Evolutionary conservation across 148 eudicot species (phyloP).

Genomic region (Chenopodium berlandieri): DNA sequence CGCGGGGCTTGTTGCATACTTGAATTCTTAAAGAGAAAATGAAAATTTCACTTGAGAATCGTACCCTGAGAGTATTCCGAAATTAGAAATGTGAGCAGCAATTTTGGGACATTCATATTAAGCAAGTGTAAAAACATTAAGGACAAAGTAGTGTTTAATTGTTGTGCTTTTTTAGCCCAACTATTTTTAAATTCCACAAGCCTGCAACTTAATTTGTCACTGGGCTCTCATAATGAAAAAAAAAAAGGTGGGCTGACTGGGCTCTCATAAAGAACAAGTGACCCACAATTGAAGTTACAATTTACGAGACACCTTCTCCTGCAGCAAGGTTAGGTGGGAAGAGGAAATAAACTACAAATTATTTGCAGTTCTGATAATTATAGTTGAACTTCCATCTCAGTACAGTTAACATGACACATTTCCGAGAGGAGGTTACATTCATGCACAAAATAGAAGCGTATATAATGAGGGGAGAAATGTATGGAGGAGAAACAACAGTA

Average conservation of each 20-base stretch:
- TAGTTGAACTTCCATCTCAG: slow-evolving; percentile 4
- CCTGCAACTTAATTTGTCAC: not conserved
- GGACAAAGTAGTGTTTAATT: too few relatives aligned
- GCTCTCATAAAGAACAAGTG: not conserved
- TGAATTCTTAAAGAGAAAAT: too few relatives aligned
- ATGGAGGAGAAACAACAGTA: not conserved
- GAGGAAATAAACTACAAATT: not conserved
- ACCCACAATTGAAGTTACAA: not conserved
- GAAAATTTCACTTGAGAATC: too few relatives aligned
- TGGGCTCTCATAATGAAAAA: not conserved
- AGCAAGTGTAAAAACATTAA: too few relatives aligned
- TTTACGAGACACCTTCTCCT: not conserved
- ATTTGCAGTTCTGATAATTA: not conserved
- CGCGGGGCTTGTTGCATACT: too few relatives aligned
- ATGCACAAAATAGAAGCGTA: not conserved
- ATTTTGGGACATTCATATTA: too few relatives aligned
- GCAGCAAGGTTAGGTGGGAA: not conserved
- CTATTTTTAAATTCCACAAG: not conserved
- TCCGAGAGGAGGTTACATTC: slow-evolving; percentile 15
- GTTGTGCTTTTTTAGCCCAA: too few relatives aligned
- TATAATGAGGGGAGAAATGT: not conserved
- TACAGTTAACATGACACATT: slow-evolving; percentile 9
- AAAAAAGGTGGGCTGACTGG: not conserved
- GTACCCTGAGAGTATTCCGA: too few relatives aligned
- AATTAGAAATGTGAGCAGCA: too few relatives aligned